A percentile compares a stretch with the other conserved stretches of the same genome.
These are phyloP conservation scores for Pelagomonas calceolata DNA, from an alignment of 108 stramenopile species.

Conservation along the genomic window DNA sequence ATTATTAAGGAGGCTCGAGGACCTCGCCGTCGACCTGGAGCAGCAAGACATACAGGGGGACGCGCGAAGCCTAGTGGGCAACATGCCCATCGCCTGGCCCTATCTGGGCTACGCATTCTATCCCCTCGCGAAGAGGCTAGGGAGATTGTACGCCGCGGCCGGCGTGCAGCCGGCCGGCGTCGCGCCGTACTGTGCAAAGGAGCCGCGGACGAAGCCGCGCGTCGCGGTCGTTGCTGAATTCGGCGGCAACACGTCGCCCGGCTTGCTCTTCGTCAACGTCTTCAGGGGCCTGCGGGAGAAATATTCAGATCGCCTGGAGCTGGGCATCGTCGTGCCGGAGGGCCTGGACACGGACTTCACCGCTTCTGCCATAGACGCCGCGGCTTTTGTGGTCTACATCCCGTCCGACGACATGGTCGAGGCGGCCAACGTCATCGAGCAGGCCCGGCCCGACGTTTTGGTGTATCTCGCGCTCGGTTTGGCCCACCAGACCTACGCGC, in stretches of 20 bases:
- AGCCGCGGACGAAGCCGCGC: too few species aligned
- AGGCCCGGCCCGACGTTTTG: not conserved
- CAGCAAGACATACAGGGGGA: not conserved
- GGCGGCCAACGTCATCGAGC: not conserved
- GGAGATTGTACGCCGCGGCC: not conserved
- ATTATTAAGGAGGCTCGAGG: not conserved
- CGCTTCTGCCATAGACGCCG: not conserved
- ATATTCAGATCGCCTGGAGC: not conserved
- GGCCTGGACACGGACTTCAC: not conserved
- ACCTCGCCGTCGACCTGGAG: not conserved
- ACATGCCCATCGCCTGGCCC: not conserved
- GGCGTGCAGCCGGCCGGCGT: too few species aligned
- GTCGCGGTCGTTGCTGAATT: not conserved
- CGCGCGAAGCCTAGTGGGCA: not conserved
- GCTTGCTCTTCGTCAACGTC: not conserved
- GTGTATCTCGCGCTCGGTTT: constrained; percentile 18
- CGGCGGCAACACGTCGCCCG: not conserved
- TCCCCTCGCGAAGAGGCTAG: not conserved
- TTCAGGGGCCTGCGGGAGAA: not conserved
- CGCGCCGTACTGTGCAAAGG: too few species aligned
- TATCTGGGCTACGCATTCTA: not conserved
- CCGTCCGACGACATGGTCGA: not conserved
- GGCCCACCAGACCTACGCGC: constrained; percentile 10
- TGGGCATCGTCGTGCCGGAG: not conserved
- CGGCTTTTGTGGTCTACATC: not conserved